Evolutionary conservation across 2,329 filamentous ascomycete species (phyloP).

Genomic region (Podosphaera xanthii): DNA sequence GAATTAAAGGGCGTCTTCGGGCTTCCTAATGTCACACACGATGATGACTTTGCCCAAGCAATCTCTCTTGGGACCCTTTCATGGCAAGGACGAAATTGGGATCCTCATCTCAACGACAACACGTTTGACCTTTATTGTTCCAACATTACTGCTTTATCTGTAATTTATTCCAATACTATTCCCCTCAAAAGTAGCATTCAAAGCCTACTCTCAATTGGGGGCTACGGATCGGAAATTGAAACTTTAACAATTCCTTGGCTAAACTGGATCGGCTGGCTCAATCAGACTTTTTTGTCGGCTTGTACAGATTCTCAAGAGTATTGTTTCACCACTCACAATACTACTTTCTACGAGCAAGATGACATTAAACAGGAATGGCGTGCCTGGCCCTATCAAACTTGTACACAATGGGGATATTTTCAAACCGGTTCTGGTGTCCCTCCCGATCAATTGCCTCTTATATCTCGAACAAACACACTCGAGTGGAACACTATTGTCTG

Average conservation of each 20-base stretch:
- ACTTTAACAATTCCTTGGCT: constrained; percentile 26
- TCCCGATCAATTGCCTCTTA: constrained; percentile 35
- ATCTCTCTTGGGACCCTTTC: constrained; percentile 21
- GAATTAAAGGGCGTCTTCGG: constrained; percentile 31
- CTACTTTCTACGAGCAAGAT: constrained; percentile 22
- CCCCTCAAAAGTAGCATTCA: constrained; percentile 42
- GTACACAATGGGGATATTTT: constrained; percentile 51
- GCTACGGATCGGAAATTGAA: constrained; percentile 21
- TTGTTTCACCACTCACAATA: constrained; percentile 28
- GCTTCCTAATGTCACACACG: constrained; percentile 20
- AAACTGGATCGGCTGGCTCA: constrained; percentile 33
- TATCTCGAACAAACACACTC: constrained; percentile 47
- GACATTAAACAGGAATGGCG: constrained; percentile 22
- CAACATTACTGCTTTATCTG: constrained; percentile 25
- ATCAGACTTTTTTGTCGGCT: constrained; percentile 19
- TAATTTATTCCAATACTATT: constrained; percentile 36
- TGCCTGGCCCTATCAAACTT: constrained; percentile 28
- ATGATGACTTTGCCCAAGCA: constrained; percentile 27
- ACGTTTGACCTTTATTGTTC: constrained; percentile 29
- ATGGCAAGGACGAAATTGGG: constrained; percentile 37
- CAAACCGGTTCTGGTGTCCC: constrained; percentile 51
- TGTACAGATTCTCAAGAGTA: constrained; percentile 23
- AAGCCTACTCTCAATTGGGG: constrained; percentile 23
- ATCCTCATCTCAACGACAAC: constrained; percentile 26
- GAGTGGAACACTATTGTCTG: constrained; percentile 41